Evolutionary conservation across 805 yeast genomes (phyloP).

Genomic region (Starmerella cellae): DNA sequence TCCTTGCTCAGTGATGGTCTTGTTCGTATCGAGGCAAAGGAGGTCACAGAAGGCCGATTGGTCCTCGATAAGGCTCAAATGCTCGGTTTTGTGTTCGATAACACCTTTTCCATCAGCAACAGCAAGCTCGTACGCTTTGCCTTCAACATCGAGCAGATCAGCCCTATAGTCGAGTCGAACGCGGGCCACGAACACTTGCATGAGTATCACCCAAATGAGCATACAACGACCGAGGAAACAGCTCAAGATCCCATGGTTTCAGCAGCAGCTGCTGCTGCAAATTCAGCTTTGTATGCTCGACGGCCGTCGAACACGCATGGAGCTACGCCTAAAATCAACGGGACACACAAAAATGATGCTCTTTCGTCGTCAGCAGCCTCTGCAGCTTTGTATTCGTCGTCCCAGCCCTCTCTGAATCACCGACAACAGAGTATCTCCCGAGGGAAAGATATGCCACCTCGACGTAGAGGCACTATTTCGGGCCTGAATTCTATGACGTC

Average conservation of each 20-base stretch:
- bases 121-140: conserved; percentile 66
- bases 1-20: conserved; percentile 35
- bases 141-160: conserved; percentile 7
- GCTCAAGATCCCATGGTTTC: too few species aligned
- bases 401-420: too few species aligned
- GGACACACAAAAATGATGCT: too few species aligned
- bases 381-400: neutral
- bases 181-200: too few species aligned
- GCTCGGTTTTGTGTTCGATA: conserved; percentile 83
- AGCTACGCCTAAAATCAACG: too few species aligned
- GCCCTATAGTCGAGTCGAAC: neutral
- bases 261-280: neutral
- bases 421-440: too few species aligned
- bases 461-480: too few species aligned
- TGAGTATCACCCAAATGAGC: too few species aligned
- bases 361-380: neutral
- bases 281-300: neutral
- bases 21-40: conserved; percentile 48
- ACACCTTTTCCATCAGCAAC: conserved; percentile 74
- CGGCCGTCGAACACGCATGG: too few species aligned
- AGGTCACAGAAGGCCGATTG: conserved; percentile 51
- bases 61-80: conserved; percentile 42
- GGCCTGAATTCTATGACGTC: too few species aligned
- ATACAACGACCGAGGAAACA: too few species aligned
- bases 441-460: too few species aligned